Percentiles rank a stretch among this genome's conserved stretches.
These are phyloP conservation scores for Patellaria atrata DNA, from an alignment of 495 filamentous ascomycete species.

Conservation along the genomic window DNA sequence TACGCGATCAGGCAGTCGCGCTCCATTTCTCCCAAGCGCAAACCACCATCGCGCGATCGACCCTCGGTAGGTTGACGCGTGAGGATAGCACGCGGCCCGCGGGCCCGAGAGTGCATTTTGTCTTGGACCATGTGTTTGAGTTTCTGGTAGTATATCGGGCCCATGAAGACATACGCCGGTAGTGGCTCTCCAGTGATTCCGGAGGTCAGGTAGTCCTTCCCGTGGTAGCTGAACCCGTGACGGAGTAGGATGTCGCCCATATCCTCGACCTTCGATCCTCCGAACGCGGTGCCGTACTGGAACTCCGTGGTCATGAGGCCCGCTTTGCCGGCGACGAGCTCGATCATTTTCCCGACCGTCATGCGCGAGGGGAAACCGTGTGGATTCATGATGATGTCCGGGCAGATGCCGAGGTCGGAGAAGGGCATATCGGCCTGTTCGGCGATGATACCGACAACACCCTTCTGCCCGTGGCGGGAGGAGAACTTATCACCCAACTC, in stretches of 20 bases:
- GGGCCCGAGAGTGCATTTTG: constrained; percentile 94
- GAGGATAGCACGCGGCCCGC: constrained; percentile 77
- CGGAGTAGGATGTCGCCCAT: constrained; percentile 75
- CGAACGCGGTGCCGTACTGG: constrained; percentile 89
- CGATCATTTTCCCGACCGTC: constrained; percentile 97
- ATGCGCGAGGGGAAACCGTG: constrained; percentile 99
- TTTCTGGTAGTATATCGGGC: constrained; percentile 98
- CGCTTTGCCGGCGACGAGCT: constrained; percentile 89
- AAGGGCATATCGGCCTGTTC: constrained; percentile 97
- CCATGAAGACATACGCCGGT: constrained; percentile 94
- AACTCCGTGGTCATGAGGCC: constrained; percentile 67
- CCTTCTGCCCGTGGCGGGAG: constrained; percentile 34
- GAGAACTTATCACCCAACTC: constrained; percentile 54
- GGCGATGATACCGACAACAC: constrained; percentile 89
- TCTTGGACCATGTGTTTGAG: constrained; percentile 99
- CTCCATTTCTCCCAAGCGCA: constrained; percentile 97
- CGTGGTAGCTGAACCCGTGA: constrained; percentile 86
- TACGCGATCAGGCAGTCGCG: constrained; percentile 95
- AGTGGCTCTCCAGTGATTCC: constrained; percentile 90
- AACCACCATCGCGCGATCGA: constrained; percentile 78
- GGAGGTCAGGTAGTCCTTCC: constrained; percentile 89
- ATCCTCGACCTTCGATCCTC: constrained; percentile 77
- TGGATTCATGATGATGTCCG: constrained; percentile 99
- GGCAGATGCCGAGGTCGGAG: constrained; percentile 72
- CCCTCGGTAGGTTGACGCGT: constrained; percentile 96